phyloP scores from a whole-genome alignment of 305 asterid species.

The Solanum aculeatissimum region DNA sequence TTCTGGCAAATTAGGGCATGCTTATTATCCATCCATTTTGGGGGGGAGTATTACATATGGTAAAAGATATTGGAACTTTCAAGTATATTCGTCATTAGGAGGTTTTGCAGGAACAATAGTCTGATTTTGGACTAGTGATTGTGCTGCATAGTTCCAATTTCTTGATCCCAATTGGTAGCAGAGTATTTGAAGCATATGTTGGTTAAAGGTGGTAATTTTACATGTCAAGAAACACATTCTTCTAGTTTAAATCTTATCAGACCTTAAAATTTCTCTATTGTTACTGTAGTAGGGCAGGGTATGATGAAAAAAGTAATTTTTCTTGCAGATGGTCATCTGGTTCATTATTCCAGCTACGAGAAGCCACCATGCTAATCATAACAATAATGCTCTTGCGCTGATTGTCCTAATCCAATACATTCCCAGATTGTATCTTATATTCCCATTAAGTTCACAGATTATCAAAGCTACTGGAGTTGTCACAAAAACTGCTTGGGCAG shows the following conservation, averaged over 20 bases:
- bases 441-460: constrained; percentile 85
- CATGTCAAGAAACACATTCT: not conserved
- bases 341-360: constrained; percentile 90
- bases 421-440: constrained; percentile 86
- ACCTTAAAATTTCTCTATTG: not conserved
- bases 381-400: constrained; percentile 88
- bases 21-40: not conserved
- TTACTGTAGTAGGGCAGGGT: not conserved
- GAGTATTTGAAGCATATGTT: not conserved
- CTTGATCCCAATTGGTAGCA: not conserved
- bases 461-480: constrained; percentile 94
- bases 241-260: not conserved
- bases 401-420: constrained; percentile 80
- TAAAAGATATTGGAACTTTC: not conserved
- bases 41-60: not conserved
- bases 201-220: not conserved
- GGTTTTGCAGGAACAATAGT: not conserved
- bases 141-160: not conserved
- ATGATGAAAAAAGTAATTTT: constrained; percentile 1
- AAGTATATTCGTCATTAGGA: not conserved
- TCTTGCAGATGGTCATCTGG: constrained; percentile 77
- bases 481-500: constrained; percentile 99
- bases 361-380: constrained; percentile 44
- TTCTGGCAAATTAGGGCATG: not conserved
- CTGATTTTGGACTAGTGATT: not conserved